These are phyloP conservation scores for Colletotrichum navitas DNA, from an alignment of 2,329 filamentous ascomycete species.

Conservation along the genomic window DNA sequence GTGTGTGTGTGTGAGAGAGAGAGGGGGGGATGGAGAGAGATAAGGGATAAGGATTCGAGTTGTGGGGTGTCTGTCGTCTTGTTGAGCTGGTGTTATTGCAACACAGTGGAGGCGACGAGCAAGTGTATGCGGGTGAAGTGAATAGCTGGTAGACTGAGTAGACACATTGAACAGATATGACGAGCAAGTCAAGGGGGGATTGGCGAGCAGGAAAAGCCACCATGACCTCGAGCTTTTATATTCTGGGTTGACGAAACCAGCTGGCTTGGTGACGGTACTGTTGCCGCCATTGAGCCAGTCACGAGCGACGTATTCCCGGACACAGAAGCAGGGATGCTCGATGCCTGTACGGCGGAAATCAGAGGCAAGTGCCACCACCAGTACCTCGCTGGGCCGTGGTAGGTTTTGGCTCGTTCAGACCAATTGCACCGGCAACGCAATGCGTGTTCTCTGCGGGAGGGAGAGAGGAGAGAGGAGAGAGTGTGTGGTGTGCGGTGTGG, in stretches of 20 bases:
- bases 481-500: background rate
- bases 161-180: slow-evolving; percentile 39
- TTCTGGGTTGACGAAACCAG: slow-evolving; percentile 41
- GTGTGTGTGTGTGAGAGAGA: background rate
- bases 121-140: slow-evolving; percentile 13
- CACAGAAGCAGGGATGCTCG: slow-evolving; percentile 36
- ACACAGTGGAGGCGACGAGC: slow-evolving; percentile 22
- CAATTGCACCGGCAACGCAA: slow-evolving; percentile 7
- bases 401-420: slow-evolving; percentile 11
- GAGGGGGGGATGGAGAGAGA: slow-evolving; percentile 4
- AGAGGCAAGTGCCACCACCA: slow-evolving; percentile 19
- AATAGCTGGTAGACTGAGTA: slow-evolving; percentile 25
- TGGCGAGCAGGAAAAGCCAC: slow-evolving; percentile 20
- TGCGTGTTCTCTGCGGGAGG: slow-evolving; percentile 6
- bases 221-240: slow-evolving; percentile 39
- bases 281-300: slow-evolving; percentile 38
- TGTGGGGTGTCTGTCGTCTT: background rate
- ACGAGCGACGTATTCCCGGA: slow-evolving; percentile 36
- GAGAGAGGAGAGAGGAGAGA: background rate
- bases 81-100: slow-evolving; percentile 32
- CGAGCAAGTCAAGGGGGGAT: slow-evolving; percentile 2
- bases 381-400: slow-evolving; percentile 16
- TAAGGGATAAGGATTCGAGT: slow-evolving; percentile 21
- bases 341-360: slow-evolving; percentile 34
- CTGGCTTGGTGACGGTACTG: slow-evolving; percentile 38